phyloP scores from a whole-genome alignment of 371 early-diverging fungal genomes.

The Mucor indicus region DNA sequence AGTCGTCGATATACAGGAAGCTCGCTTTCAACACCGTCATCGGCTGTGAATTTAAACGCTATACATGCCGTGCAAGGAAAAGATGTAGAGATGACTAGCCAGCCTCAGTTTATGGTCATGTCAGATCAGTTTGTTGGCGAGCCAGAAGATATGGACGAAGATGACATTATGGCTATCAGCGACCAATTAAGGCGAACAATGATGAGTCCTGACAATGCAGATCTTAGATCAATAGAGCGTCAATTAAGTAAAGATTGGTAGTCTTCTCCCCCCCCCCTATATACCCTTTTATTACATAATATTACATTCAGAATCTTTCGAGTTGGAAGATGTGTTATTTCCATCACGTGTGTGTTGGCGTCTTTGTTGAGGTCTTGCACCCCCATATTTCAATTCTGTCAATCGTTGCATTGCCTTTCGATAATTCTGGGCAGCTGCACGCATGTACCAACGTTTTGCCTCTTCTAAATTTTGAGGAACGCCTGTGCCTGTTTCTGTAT shows the following conservation, averaged over 20 bases:
- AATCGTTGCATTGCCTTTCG: constrained; percentile 71
- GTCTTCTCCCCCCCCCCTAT: neutral
- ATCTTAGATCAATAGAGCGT: constrained; percentile 18
- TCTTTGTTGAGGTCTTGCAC: constrained; percentile 34
- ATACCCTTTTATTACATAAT: constrained; percentile 29
- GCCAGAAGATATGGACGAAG: constrained; percentile 33
- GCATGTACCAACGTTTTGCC: constrained; percentile 75
- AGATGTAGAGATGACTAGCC: constrained; percentile 4
- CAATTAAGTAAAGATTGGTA: constrained; percentile 28
- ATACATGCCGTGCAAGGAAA: constrained; percentile 31
- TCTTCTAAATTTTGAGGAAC: constrained; percentile 65
- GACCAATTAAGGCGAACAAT: constrained; percentile 19
- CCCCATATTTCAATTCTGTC: constrained; percentile 68
- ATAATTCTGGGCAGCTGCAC: constrained; percentile 76
- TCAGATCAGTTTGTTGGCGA: constrained; percentile 20
- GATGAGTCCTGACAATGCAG: constrained; percentile 16
- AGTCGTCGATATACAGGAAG: constrained; percentile 42
- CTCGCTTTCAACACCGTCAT: constrained; percentile 37
- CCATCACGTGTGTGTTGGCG: constrained; percentile 33
- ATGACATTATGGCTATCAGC: constrained; percentile 16
- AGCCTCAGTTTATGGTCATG: constrained; percentile 11
- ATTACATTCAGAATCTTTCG: constrained; percentile 40
- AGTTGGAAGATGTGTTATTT: constrained; percentile 15
- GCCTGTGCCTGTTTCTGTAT: constrained; percentile 80
- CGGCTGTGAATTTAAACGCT: constrained; percentile 34